Evolutionary conservation across 352 stramenopile species (phyloP).

Genomic region (Phytophthora nicotianae): DNA sequence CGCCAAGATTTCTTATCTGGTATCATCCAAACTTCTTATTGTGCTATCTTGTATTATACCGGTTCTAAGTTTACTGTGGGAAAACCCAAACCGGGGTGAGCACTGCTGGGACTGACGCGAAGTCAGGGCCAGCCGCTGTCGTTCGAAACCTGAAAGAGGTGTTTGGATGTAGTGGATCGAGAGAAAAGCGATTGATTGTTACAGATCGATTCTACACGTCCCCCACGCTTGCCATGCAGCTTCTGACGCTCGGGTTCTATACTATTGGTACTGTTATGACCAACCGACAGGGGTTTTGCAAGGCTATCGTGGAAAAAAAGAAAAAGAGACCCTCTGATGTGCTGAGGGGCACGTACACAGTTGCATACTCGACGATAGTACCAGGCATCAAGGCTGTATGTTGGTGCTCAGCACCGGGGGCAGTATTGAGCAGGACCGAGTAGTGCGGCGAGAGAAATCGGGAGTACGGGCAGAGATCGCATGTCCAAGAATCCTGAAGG

Average conservation of each 20-base stretch:
- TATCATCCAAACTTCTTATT: background rate
- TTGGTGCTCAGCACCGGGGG: background rate
- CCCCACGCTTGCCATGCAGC: background rate
- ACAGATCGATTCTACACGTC: slow-evolving; percentile 4
- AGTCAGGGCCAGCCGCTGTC: background rate
- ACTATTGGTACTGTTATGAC: background rate
- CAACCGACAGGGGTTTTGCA: background rate
- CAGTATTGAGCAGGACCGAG: background rate
- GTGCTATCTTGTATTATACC: background rate
- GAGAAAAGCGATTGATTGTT: background rate
- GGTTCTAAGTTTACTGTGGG: background rate
- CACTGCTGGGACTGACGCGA: background rate
- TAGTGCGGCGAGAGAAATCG: background rate
- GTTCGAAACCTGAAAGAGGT: background rate
- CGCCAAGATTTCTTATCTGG: slow-evolving; percentile 5
- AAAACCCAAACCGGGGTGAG: background rate
- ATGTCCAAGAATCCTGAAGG: background rate
- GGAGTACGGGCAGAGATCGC: slow-evolving; percentile 1
- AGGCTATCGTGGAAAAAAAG: background rate
- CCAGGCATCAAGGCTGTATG: background rate
- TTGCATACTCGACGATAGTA: background rate
- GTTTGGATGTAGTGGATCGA: background rate
- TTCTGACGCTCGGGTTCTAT: background rate
- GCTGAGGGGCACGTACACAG: background rate
- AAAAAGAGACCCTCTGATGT: background rate